These are phyloP conservation scores for Coemansia sp. DNA, from an alignment of 192 early-diverging fungal species.

Conservation along the genomic window DNA sequence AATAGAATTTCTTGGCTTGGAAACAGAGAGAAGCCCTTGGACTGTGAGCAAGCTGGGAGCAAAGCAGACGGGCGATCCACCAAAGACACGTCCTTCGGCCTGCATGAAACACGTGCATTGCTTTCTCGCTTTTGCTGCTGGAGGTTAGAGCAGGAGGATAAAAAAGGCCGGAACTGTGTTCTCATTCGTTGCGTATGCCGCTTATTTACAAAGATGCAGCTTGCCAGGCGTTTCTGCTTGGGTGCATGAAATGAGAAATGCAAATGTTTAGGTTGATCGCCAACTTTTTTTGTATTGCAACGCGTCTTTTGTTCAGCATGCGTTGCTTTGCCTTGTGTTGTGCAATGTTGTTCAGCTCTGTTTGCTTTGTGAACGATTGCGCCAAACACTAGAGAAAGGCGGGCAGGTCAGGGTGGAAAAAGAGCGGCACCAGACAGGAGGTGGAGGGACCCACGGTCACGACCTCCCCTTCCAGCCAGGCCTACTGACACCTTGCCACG, in stretches of 20 bases:
- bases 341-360: not conserved
- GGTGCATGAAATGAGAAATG: not conserved
- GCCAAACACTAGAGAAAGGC: too few relatives aligned
- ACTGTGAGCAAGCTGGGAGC: not conserved
- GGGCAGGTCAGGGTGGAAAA: too few relatives aligned
- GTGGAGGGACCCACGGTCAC: too few relatives aligned
- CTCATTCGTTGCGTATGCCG: not conserved
- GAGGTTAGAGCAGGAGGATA: not conserved
- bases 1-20: not conserved
- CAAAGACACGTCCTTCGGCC: not conserved
- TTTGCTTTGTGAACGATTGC: too few relatives aligned
- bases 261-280: not conserved
- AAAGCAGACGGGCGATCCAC: not conserved
- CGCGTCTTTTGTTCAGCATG: not conserved
- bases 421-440: too few relatives aligned
- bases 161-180: too few relatives aligned
- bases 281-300: not conserved
- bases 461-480: too few relatives aligned
- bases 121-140: not conserved
- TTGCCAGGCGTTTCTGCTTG: not conserved
- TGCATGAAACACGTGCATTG: not conserved
- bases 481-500: not conserved
- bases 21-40: not conserved
- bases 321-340: not conserved
- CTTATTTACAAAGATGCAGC: not conserved